phyloP scores from a whole-genome alignment of 257 asterid genomes.

The Plantago elongata region DNA sequence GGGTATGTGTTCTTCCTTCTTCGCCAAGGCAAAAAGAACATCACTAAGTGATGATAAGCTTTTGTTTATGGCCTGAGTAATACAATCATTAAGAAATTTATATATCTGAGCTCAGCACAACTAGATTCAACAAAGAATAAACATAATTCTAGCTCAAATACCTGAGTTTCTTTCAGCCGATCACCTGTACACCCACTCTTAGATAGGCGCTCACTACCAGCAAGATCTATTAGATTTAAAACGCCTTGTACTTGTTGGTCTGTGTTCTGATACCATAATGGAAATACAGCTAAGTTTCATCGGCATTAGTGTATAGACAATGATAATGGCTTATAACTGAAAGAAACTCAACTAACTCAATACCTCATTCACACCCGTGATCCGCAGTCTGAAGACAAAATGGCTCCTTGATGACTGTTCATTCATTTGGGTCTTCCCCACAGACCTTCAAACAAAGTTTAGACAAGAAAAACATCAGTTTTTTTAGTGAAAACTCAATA shows the following conservation, averaged over 20 bases:
- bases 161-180: slow-evolving; percentile 95
- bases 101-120: not conserved
- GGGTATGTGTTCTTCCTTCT: slow-evolving; percentile 93
- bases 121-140: not conserved
- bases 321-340: not conserved
- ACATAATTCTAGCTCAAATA: slow-evolving; percentile 17
- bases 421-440: slow-evolving; percentile 91
- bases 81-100: slow-evolving; percentile 3
- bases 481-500: too few species aligned
- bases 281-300: not conserved
- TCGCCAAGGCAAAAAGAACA: slow-evolving; percentile 89
- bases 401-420: slow-evolving; percentile 95
- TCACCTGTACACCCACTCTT: slow-evolving; percentile 94
- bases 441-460: slow-evolving; percentile 48
- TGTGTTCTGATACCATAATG: slow-evolving; percentile 50
- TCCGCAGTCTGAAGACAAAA: slow-evolving; percentile 81
- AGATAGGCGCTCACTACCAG: slow-evolving; percentile 98
- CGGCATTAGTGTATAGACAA: slow-evolving; percentile 1
- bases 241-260: slow-evolving; percentile 94
- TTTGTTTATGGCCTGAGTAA: slow-evolving; percentile 78
- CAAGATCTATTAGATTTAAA: slow-evolving; percentile 86
- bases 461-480: slow-evolving; percentile 10
- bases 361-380: slow-evolving; percentile 84
- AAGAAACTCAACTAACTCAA: too few species aligned
- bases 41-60: slow-evolving; percentile 86